Conservation (phyloP, 2,329 filamentous ascomycete species). For the Fusarium verticillioides region DNA sequence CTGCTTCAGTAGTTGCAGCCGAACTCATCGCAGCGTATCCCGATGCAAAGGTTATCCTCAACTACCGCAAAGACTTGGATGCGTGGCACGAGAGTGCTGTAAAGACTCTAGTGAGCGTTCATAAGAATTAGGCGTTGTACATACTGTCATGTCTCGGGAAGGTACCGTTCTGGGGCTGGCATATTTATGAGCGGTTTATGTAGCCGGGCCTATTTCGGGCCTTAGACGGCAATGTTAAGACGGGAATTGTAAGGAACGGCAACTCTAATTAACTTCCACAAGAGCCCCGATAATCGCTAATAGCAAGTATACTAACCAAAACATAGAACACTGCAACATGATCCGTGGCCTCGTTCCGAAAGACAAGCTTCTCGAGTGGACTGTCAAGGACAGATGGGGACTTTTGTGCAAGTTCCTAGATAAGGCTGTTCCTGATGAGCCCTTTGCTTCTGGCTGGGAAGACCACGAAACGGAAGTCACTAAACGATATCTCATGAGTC, state of each 20-base stretch:
- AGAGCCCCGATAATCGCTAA: no score
- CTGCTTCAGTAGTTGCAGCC: conserved; percentile 19
- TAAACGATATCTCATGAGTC: not conserved
- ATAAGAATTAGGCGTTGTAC: conserved; percentile 6
- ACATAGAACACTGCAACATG: conserved; percentile 7
- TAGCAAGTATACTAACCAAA: not conserved
- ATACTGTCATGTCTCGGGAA: not conserved
- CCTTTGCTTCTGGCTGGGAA: conserved; percentile 2
- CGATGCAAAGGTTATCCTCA: conserved; percentile 28
- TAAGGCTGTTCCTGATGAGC: conserved; percentile 4
- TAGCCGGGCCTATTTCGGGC: conserved; percentile 6
- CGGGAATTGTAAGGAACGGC: conserved; percentile 1
- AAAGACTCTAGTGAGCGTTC: conserved; percentile 12
- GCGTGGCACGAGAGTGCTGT: conserved; percentile 28
- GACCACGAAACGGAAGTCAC: not conserved
- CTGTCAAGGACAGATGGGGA: conserved; percentile 19
- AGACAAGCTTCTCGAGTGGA: conserved; percentile 19
- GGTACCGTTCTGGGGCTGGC: not conserved
- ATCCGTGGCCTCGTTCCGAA: conserved; percentile 7
- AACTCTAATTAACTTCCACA: not conserved
- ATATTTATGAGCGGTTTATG: conserved; percentile 6
- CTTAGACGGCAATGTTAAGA: not conserved
- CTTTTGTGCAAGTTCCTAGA: conserved; percentile 25
- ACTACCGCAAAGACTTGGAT: conserved; percentile 24
- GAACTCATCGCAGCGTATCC: conserved; percentile 33